Conservation (phyloP, 495 filamentous ascomycete genomes). For the Oleoguttula mirabilis region DNA sequence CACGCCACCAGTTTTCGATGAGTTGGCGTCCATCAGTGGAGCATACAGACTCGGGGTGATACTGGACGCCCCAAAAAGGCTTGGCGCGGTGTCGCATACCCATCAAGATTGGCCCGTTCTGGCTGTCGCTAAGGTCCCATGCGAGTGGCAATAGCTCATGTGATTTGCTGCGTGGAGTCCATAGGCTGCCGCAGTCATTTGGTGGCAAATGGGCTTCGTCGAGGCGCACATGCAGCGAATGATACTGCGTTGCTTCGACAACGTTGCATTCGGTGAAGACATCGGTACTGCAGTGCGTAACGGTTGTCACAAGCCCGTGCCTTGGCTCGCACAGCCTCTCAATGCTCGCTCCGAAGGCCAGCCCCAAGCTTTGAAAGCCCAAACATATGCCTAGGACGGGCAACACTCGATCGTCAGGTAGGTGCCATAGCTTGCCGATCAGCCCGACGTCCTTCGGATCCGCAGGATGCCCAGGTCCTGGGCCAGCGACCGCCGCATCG, state of each 20-base stretch:
- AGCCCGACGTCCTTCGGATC: conserved; percentile 64
- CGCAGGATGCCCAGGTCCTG: conserved; percentile 50
- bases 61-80: conserved; percentile 88
- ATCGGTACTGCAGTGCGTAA: conserved; percentile 40
- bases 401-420: conserved; percentile 43
- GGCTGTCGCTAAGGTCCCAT: conserved; percentile 46
- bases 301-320: conserved; percentile 64
- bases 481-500: conserved; percentile 68
- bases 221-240: conserved; percentile 58
- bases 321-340: conserved; percentile 51
- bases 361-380: conserved; percentile 75
- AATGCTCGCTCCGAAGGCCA: conserved; percentile 53
- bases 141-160: conserved; percentile 46
- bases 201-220: no score
- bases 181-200: conserved; percentile 22
- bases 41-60: conserved; percentile 89
- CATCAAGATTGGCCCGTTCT: conserved; percentile 58
- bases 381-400: conserved; percentile 85
- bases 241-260: conserved; percentile 69
- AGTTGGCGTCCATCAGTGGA: conserved; percentile 58
- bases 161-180: conserved; percentile 16
- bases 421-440: conserved; percentile 63
- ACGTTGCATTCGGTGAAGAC: conserved; percentile 37
- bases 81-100: conserved; percentile 53
- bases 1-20: conserved; percentile 64